Evolutionary conservation across 192 early-diverging fungal species (phyloP), one percentile per base, ranked within the genome.

Genomic region (Coemansia sp.): DNA sequence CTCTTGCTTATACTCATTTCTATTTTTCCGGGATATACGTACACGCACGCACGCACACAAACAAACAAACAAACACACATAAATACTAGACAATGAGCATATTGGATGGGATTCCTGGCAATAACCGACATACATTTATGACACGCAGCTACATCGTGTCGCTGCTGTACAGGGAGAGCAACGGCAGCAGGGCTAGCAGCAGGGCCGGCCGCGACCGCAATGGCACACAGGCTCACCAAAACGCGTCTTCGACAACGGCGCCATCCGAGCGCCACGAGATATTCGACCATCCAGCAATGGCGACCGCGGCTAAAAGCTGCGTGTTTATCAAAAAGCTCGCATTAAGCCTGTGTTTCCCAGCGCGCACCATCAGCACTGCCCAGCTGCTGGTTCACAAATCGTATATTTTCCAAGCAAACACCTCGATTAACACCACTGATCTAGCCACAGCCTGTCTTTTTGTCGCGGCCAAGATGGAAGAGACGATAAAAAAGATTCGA

Each of bases 401-500:
- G n/a, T 68, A 81, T 48, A 72, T 81, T 32, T 45, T 60, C 63
- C 73, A 65, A 20, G 70, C 78, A 25, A 34, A 31, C 18, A 48
- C 56, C 3, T 33, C 68, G 11, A 52, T 64, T 17, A 57, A 56
- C 31, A 64, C 66, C 38, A 69, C 61, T 10, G 78, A 81, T 50
- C 45, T 91, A 34, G 81, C 85, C 55, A 77, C 85, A 1, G 86
- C 91, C 4, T 91, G 89, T 62, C 64, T 94, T 22, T 91, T 93
- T 71, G 89, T 94, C 1, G 90, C 91, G 4, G 89, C 87, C 48
- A 95, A 95, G 63, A 89, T 94, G 61, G 92, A 95, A 56, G 93
- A 95, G 54, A 94, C 92, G 0, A 87, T 89, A 50, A 95, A 95
- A 61, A 91, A 90, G 59, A 74, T 91, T 22, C 88, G 89, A 59